These are phyloP conservation scores for Russula vinacea DNA, from an alignment of 768 basidiomycete genomes.

Conservation along the genomic window DNA sequence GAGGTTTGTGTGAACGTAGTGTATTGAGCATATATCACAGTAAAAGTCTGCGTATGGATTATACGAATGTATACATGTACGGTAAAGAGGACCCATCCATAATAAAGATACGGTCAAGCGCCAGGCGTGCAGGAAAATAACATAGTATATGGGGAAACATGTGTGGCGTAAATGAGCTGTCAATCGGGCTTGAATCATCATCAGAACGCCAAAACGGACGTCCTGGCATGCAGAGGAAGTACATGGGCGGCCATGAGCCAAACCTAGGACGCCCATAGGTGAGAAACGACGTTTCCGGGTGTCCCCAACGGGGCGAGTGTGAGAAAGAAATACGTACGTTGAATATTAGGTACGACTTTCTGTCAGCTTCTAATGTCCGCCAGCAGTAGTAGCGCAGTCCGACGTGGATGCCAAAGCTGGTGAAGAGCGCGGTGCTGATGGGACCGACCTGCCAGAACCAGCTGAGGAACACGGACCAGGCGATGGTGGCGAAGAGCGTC, in stretches of 20 bases:
- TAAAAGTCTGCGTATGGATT: constrained; percentile 12
- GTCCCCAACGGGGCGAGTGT: background rate
- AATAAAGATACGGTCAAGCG: constrained; percentile 23
- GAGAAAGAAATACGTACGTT: constrained; percentile 29
- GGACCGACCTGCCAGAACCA: constrained; percentile 30
- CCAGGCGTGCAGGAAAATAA: constrained; percentile 24
- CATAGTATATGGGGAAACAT: constrained; percentile 16
- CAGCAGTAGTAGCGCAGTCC: constrained; percentile 28
- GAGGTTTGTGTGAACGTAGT: background rate
- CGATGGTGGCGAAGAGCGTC: constrained; percentile 28
- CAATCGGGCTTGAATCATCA: constrained; percentile 25
- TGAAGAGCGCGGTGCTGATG: constrained; percentile 20
- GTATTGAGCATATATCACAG: background rate
- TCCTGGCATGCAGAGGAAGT: constrained; percentile 28
- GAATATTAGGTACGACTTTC: constrained; percentile 29
- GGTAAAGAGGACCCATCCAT: background rate
- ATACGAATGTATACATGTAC: constrained; percentile 24
- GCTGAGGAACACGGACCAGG: constrained; percentile 31
- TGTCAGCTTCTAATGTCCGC: constrained; percentile 27
- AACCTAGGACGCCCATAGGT: constrained; percentile 23
- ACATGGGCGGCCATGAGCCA: constrained; percentile 30
- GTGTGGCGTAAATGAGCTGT: constrained; percentile 28
- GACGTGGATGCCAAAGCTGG: constrained; percentile 27
- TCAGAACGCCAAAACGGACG: constrained; percentile 25
- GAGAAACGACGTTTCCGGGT: constrained; percentile 18